These are phyloP conservation scores for Omphalotus olearius DNA, from an alignment of 1,284 basidiomycete genomes.

Conservation along the genomic window DNA sequence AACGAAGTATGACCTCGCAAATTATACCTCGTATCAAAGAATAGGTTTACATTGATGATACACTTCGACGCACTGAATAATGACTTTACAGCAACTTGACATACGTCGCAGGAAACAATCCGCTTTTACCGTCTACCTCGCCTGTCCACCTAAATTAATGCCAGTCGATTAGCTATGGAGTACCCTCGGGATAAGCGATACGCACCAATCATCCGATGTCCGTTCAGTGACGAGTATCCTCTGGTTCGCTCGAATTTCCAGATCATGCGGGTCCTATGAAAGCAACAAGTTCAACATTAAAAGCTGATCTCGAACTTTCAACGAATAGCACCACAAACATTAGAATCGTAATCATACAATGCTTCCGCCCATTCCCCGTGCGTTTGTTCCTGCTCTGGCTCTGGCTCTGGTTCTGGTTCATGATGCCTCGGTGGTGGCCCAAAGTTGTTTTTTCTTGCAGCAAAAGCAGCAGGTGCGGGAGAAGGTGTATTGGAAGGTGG, in stretches of 20 bases:
- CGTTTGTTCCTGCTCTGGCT: conserved; percentile 34
- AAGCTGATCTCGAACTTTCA: background rate
- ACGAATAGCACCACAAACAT: conserved; percentile 34
- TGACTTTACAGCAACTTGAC: conserved; percentile 51
- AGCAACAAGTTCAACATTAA: background rate
- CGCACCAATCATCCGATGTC: conserved; percentile 73
- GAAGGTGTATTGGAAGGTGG: conserved; percentile 31
- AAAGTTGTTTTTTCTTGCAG: conserved; percentile 38
- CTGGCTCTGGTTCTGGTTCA: conserved; percentile 25
- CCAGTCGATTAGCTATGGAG: conserved; percentile 4
- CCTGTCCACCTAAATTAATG: conserved; percentile 66
- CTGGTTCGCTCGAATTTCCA: conserved; percentile 50
- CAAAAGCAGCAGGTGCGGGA: conserved; percentile 45
- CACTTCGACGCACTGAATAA: background rate
- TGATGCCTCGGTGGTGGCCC: conserved; percentile 51
- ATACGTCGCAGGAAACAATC: conserved; percentile 73
- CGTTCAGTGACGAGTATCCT: conserved; percentile 56
- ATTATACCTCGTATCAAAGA: too few species aligned
- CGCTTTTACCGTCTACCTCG: conserved; percentile 56
- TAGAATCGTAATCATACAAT: conserved; percentile 68
- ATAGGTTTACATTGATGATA: too few species aligned
- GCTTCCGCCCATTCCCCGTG: conserved; percentile 74
- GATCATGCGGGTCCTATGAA: conserved; percentile 60
- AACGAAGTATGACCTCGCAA: too few species aligned
- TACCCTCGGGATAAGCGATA: conserved; percentile 9